Percentiles rank a stretch among this genome's conserved stretches.
These are phyloP conservation scores for Blastocystis sp. DNA, from an alignment of 352 stramenopile species.

Conservation along the genomic window DNA sequence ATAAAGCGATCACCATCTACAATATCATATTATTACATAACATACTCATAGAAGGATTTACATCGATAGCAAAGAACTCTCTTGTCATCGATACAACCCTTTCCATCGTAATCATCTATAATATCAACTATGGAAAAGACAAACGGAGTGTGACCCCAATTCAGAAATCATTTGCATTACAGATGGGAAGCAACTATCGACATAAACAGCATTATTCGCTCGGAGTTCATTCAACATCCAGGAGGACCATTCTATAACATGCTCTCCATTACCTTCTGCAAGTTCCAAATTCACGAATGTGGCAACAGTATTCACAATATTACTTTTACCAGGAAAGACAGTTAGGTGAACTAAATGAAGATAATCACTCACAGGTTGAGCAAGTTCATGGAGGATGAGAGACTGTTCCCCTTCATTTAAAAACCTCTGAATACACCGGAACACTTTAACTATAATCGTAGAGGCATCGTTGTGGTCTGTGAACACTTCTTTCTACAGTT, in stretches of 20 bases:
- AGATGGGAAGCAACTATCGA: background rate
- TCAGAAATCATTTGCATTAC: background rate
- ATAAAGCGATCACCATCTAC: background rate
- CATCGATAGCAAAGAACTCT: slow-evolving; percentile 10
- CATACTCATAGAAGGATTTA: background rate
- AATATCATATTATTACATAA: background rate
- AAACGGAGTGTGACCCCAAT: background rate
- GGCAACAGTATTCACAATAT: background rate
- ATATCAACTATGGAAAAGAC: background rate
- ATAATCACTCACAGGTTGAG: background rate
- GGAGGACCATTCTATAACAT: background rate
- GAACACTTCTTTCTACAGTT: slow-evolving; percentile 18
- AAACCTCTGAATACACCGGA: background rate
- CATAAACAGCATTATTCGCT: background rate
- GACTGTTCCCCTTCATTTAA: background rate
- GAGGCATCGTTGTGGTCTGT: background rate
- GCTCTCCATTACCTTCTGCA: background rate
- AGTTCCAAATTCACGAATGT: background rate
- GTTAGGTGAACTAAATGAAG: background rate
- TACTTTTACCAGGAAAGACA: slow-evolving; percentile 12
- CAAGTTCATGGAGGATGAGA: background rate
- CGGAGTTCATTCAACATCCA: background rate
- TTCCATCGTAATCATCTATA: background rate
- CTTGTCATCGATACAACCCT: background rate
- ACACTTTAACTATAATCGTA: background rate